Base-by-base conservation (phyloP, 441 rosid species). In the Pelargonium myrrhifolium region DNA sequence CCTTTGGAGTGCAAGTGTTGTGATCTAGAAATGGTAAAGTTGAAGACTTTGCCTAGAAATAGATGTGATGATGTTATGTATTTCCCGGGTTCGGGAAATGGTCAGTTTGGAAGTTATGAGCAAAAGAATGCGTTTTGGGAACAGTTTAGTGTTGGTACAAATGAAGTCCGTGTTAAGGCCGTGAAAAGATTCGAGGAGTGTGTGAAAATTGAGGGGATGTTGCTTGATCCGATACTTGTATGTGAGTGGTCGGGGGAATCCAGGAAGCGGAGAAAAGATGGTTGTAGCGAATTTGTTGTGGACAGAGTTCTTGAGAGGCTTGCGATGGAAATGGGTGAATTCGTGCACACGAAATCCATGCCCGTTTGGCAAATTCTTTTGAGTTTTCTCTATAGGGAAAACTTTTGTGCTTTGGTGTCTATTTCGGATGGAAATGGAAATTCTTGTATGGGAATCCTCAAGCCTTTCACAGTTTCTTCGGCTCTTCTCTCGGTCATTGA, bases 1-100 rank as follows among this genome's bases (percentile, higher is more conserved):
- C 94, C 99, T 60, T 64, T 88, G 77, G 89, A 87, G 74, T 89
- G 94, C 77, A 91, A 85, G 72, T 89, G 84, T 43, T 82, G 88
- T 64, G 87, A 84, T 77, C 83, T 93, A 40, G 83, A 81, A 78
- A 75, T 92, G 79, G 72, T 77, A 58, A 65, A 76, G 74, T 64
- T 77, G 68, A 72, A 69, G 26, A 58, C 65, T 7, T 67, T 28
- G 75, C 49, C 66, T 37, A 61, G 65, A 71, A 65, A 24, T 15
- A 72, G 70, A 62, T 42, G 65, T 31, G 65, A 70, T 22, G 73
- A 49, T 62, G 24, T 53, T 39, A 40, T 65, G 60, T 42, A 40
- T 39, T 22, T 24, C 10, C 22, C 24, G 18, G 84, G 76, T 40
- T 63, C 77, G 37, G 72, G 61, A 21, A 79, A 68, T 72, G 40